These are phyloP conservation scores for Arthrinium phaeospermum DNA, from an alignment of 2,329 filamentous ascomycete species.

Conservation along the genomic window DNA sequence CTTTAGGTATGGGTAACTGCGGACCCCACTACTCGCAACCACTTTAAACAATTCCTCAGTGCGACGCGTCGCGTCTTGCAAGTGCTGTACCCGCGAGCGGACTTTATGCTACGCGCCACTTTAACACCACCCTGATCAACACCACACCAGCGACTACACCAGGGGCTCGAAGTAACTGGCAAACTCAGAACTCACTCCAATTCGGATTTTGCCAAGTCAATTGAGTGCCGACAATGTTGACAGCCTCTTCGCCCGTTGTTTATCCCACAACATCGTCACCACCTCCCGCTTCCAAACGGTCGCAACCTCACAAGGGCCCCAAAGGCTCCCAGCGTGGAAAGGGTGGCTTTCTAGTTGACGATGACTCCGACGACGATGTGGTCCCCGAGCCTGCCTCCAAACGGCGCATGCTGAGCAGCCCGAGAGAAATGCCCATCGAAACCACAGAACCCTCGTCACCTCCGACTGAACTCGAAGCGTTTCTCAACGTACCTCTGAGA, in stretches of 20 bases:
- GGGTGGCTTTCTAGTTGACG: slow-evolving; percentile 51
- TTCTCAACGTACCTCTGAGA: not conserved
- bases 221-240: slow-evolving; percentile 54
- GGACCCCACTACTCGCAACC: not conserved
- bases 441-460: slow-evolving; percentile 34
- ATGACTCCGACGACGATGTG: slow-evolving; percentile 46
- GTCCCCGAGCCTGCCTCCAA: slow-evolving; percentile 47
- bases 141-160: slow-evolving; percentile 8
- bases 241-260: slow-evolving; percentile 63
- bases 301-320: slow-evolving; percentile 40
- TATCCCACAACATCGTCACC: slow-evolving; percentile 59
- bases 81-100: not conserved
- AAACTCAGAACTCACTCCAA: not conserved
- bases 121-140: not conserved
- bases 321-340: slow-evolving; percentile 43
- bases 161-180: not conserved
- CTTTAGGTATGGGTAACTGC: not conserved
- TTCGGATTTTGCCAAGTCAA: slow-evolving; percentile 16
- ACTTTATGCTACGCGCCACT: slow-evolving; percentile 11
- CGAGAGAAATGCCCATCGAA: slow-evolving; percentile 29
- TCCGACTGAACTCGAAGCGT: slow-evolving; percentile 24
- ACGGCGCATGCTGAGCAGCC: slow-evolving; percentile 48
- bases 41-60: not conserved
- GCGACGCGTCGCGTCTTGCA: slow-evolving; percentile 5
- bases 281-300: slow-evolving; percentile 43